Conservation (phyloP, 805 yeast genomes). For the Osmozyma mogii region DNA sequence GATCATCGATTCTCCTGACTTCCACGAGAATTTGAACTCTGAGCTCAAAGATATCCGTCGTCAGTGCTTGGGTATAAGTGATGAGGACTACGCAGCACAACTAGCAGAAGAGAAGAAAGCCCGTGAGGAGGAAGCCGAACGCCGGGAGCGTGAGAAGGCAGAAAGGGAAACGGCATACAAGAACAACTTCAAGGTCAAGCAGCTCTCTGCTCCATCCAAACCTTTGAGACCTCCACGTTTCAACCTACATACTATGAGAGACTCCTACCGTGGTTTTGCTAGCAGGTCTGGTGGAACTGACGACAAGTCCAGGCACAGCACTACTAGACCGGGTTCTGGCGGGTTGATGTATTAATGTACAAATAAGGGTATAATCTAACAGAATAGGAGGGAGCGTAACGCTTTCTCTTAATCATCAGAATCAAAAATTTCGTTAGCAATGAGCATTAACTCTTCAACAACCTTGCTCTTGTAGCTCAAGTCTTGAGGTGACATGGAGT, state of each 20-base stretch:
- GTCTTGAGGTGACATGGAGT: constrained; percentile 58
- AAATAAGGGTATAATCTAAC: not conserved
- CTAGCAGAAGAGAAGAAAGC: constrained; percentile 15
- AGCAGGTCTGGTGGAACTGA: no score
- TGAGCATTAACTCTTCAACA: constrained; percentile 75
- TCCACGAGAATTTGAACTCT: constrained; percentile 21
- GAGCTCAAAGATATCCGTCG: constrained; percentile 30
- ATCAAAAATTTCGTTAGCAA: constrained; percentile 70
- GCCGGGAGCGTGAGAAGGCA: constrained; percentile 9
- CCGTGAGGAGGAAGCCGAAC: constrained; percentile 9
- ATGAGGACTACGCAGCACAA: constrained; percentile 30
- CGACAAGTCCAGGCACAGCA: constrained; percentile 1
- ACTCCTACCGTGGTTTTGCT: no score
- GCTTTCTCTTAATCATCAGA: constrained; percentile 20
- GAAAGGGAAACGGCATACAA: constrained; percentile 17
- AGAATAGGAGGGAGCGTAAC: not conserved
- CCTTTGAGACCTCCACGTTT: constrained; percentile 27
- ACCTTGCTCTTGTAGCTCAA: constrained; percentile 69
- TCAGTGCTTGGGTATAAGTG: constrained; percentile 25
- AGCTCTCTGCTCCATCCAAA: constrained; percentile 5
- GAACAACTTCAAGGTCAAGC: constrained; percentile 22
- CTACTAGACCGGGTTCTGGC: constrained; percentile 1
- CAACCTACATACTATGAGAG: constrained; percentile 11
- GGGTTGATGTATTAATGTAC: constrained; percentile 1
- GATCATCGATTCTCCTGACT: constrained; percentile 34